Conservation (phyloP, 768 basidiomycete species). For the Candolleomyces aberdarensis region DNA sequence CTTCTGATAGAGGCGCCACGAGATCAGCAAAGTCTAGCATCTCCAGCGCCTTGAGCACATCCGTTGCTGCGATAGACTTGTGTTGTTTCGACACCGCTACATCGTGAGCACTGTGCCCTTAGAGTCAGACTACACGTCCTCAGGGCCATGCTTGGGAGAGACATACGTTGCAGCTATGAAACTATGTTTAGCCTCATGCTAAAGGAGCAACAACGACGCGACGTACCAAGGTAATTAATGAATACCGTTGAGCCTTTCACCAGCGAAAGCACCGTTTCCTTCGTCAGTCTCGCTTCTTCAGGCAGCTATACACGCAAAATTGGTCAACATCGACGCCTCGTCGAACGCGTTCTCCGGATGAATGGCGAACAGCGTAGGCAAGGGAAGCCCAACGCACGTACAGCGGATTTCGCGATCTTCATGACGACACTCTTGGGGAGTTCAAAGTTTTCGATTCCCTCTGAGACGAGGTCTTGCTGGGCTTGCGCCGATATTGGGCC, state of each 20-base stretch:
- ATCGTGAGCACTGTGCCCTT: conserved; percentile 69
- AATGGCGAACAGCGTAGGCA: not conserved
- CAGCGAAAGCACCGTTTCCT: conserved; percentile 82
- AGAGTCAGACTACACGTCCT: no score
- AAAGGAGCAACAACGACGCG: not conserved
- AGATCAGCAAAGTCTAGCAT: conserved; percentile 74
- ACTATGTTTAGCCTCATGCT: no score
- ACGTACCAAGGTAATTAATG: conserved; percentile 86
- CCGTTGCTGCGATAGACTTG: conserved; percentile 86
- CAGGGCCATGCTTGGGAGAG: no score
- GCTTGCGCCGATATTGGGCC: conserved; percentile 65
- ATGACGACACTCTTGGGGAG: conserved; percentile 81
- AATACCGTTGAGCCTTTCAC: conserved; percentile 92
- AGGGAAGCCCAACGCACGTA: conserved; percentile 33
- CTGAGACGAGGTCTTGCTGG: conserved; percentile 76
- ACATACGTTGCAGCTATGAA: conserved; percentile 48
- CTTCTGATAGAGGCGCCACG: conserved; percentile 55
- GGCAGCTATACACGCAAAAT: conserved; percentile 57
- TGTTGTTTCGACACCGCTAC: conserved; percentile 81
- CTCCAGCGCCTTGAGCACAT: conserved; percentile 86
- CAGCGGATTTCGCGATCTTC: conserved; percentile 81
- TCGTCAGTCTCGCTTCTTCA: conserved; percentile 82
- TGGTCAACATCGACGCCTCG: not conserved
- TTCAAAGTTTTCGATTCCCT: conserved; percentile 88
- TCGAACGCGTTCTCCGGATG: not conserved